Base-by-base conservation (phyloP, 495 filamentous ascomycete species). In the Pyrenula massariospora region DNA sequence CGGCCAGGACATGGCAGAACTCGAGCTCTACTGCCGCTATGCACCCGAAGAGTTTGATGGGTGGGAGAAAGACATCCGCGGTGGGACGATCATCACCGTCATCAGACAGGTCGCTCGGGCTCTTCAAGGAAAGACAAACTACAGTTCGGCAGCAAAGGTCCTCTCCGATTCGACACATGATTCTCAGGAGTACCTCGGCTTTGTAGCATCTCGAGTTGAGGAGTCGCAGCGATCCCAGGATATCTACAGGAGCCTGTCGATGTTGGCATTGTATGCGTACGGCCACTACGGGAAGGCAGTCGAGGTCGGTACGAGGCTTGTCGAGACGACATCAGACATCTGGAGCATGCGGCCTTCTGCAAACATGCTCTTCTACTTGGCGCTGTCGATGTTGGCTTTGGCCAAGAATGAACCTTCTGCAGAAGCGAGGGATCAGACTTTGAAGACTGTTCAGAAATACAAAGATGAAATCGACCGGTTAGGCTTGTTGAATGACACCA, bases 81-180 rank as follows among this genome's bases (percentile, higher is more conserved):
- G 89, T 15, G 90, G 91, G 11, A 81, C 81, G 5, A 75, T 88
- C 59, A 74, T 94, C 11, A 77, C 88, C 56, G 76, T 82, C 21
- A 76, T 87, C 57, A 72, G 84, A 60, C 89, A 95, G 70, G 83
- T 84, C 55, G 81, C 81, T 51, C 79, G 88, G 15, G 88, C 91
- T 19, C 68, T 96, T 24, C 88, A 92, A 71, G 91, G 91, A 42
- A 95, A 91, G 67, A 95, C 91, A 0, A 71, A 76, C n/a, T 74
- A 70, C 21, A 66, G 70, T 1, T 69, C 70, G 10, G 67, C 87
- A 1, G 66, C 78, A 0, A 73, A 76, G 23, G 73, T 92, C 23
- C 77, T 95, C 74, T 82, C 76, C 48, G 90, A 95, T 62, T 80
- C 83, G 3, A 70, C 84, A 11, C 89, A 94, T 65, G 74, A 79